A percentile compares a stretch with the other conserved stretches of the same genome.
These are phyloP conservation scores for Arabidopsis arenosa DNA, from an alignment of 345 rosid species.

Conservation along the genomic window DNA sequence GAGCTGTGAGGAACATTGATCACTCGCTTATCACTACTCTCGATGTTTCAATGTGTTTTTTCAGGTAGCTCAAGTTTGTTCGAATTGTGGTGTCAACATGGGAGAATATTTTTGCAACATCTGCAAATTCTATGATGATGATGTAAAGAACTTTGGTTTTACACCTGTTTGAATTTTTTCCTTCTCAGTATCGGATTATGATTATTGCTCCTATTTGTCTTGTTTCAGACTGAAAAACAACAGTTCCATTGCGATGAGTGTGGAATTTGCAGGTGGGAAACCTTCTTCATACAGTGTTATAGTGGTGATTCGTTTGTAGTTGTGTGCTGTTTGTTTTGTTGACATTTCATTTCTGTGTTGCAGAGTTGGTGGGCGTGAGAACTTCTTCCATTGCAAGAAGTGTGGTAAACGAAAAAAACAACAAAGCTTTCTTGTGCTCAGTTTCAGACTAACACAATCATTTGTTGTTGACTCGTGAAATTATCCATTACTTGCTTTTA, in stretches of 20 bases:
- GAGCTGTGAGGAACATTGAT: not conserved
- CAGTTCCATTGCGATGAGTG: constrained; percentile 97
- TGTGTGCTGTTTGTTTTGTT: not conserved
- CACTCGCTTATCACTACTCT: not conserved
- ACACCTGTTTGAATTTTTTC: not conserved
- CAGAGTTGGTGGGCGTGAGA: constrained; percentile 91
- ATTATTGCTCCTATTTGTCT: not conserved
- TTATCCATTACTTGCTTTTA: constrained; percentile 25
- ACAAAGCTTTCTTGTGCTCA: not conserved
- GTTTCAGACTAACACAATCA: constrained; percentile 8
- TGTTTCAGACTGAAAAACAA: constrained; percentile 63
- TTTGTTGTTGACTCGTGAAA: not conserved
- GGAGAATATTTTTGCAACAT: constrained; percentile 91
- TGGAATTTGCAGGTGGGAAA: constrained; percentile 86
- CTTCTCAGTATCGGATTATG: not conserved
- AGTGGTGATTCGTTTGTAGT: not conserved
- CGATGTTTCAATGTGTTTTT: constrained; percentile 11
- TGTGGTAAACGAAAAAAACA: constrained; percentile 62
- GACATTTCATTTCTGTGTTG: constrained; percentile 20
- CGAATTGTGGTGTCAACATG: constrained; percentile 98
- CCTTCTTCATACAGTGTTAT: not conserved
- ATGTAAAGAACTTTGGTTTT: constrained; percentile 51
- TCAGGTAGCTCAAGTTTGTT: constrained; percentile 78
- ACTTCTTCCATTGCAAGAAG: constrained; percentile 87
- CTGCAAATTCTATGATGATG: constrained; percentile 94